A percentile compares a stretch with the other conserved stretches of the same genome.
Evolutionary conservation across 257 asterid species (phyloP).

Genomic region (Solanum rostratum): DNA sequence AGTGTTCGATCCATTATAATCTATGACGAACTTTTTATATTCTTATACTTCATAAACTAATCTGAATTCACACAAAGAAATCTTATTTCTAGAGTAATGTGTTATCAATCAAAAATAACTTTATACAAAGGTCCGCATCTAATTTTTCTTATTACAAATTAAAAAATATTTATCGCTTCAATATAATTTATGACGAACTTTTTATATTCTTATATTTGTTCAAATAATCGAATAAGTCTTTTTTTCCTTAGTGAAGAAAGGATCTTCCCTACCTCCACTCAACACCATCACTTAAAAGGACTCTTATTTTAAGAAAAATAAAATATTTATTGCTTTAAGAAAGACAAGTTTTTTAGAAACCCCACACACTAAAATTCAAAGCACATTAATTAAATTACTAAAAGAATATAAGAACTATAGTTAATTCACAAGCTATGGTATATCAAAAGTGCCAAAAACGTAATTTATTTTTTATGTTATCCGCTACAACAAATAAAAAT

Average conservation of each 20-base stretch:
- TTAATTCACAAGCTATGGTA: neutral
- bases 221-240: neutral
- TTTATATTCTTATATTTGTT: neutral
- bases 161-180: neutral
- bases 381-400: neutral
- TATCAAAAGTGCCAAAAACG: neutral
- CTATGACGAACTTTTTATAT: neutral
- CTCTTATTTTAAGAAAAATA: neutral
- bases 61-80: too few relatives aligned
- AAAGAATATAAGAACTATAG: too few relatives aligned
- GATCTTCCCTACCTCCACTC: neutral
- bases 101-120: neutral
- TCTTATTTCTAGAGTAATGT: too few relatives aligned
- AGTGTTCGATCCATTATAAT: neutral
- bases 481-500: too few relatives aligned
- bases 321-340: neutral
- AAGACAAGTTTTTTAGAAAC: neutral
- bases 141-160: neutral
- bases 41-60: neutral
- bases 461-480: too few relatives aligned
- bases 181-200: neutral
- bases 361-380: neutral
- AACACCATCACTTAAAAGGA: neutral
- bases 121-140: fast-evolving
- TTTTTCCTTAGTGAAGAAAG: neutral